Base-by-base conservation (phyloP, 2,329 filamentous ascomycete species). In the Cladophialophora chaetospira region DNA sequence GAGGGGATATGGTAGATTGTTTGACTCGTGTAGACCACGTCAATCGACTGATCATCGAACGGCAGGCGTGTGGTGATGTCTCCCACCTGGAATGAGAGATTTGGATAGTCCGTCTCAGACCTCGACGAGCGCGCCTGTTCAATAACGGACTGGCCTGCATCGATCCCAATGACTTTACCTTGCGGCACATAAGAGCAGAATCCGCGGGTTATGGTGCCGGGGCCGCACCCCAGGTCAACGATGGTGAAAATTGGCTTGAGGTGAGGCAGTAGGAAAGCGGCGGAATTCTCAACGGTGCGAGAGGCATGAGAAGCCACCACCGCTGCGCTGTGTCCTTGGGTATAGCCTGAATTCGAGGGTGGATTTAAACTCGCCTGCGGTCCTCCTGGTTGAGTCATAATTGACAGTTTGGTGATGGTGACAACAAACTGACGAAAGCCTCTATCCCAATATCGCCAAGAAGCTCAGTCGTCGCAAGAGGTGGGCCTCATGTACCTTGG, bases 11-110 rank as follows among this genome's bases (percentile, higher is more conserved):
- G 83, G 58, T 78, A 74, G 8, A 86, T 71, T 3, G 85, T 77
- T 64, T 84, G 82, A 63, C 83, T 79, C n/a, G 76, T 77, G 63
- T 81, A 79, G 5, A 85, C 81, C 11, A 86, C 68, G 61, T 86
- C 83, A 58, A 85, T 85, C 1, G 72, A 67, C 17, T 69, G 71
- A 51, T 83, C 77, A 2, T 70, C 61, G 38, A 73, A 77, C 1
- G 70, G 57, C 51, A 79, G 71, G 8, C 66, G 61, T 55, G 75
- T 71, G 0, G 58, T 57, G 5, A 75, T 76, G 70, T 75, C 69
- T 5, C 69, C 72, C n/a, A 66, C 61, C 5, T 61, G 62, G 55
- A 75, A 74, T 1, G 61, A 55, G 10, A 73, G 63, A 48, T 73
- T 74, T 8, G 52, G 51, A 4, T 73, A 53, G 2, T 68, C 68